These are phyloP conservation scores for Hypoxylon sp. DNA, from an alignment of 2,329 filamentous ascomycete species.

Conservation along the genomic window DNA sequence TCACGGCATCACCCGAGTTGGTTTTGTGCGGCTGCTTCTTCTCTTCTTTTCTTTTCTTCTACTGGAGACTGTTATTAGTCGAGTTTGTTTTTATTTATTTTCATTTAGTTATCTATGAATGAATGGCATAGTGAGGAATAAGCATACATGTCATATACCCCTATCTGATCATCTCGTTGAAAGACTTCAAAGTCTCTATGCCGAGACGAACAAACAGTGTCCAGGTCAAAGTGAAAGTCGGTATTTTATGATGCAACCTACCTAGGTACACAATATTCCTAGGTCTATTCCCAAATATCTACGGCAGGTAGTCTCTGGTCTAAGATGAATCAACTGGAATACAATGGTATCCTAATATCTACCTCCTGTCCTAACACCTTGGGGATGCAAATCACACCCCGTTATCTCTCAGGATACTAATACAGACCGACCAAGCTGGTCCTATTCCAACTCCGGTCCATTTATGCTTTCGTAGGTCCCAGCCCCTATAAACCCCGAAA, in stretches of 20 bases:
- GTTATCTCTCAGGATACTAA: constrained; percentile 20
- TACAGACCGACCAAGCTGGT: constrained; percentile 22
- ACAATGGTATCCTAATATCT: constrained; percentile 24
- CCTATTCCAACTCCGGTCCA: constrained; percentile 36
- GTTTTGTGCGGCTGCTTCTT: too few relatives aligned
- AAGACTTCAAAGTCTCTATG: too few relatives aligned
- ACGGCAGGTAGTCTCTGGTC: too few relatives aligned
- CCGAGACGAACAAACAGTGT: not conserved
- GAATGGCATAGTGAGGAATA: too few relatives aligned
- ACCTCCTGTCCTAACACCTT: constrained; percentile 16
- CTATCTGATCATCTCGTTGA: too few relatives aligned
- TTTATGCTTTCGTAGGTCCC: constrained; percentile 33
- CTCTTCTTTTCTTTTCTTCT: too few relatives aligned
- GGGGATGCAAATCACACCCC: constrained; percentile 27
- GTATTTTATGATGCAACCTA: not conserved
- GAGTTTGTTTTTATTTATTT: too few relatives aligned
- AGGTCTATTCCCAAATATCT: constrained; percentile 19
- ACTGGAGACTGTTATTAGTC: too few relatives aligned
- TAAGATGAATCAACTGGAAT: constrained; percentile 15
- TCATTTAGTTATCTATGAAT: too few relatives aligned
- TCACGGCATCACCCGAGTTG: constrained; percentile 29
- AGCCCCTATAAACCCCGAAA: constrained; percentile 20
- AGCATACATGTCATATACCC: too few relatives aligned
- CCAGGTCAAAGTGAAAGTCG: not conserved
- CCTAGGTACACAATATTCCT: constrained; percentile 4